A percentile compares a stretch with the other conserved stretches of the same genome.
Conservation (phyloP, 2,329 filamentous ascomycete genomes). For the Nectriaceae sp. region DNA sequence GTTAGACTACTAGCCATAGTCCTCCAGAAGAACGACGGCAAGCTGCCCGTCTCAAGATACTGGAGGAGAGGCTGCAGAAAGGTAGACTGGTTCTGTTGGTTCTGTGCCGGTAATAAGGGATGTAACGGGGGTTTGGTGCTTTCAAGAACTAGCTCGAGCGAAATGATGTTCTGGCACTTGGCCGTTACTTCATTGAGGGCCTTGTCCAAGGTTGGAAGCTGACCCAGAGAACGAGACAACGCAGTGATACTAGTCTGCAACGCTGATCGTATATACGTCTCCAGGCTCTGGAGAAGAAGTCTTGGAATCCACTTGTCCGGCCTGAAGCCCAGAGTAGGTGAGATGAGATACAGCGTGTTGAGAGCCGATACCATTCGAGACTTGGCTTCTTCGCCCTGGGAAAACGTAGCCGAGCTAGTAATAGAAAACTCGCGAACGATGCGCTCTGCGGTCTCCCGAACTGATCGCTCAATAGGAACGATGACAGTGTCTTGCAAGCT, state of each 20-base stretch:
- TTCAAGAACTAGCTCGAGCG: conserved; percentile 76
- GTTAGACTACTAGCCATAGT: conserved; percentile 79
- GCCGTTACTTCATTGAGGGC: conserved; percentile 80
- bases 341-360: conserved; percentile 78
- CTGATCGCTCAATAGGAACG: conserved; percentile 69
- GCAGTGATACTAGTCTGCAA: conserved; percentile 77
- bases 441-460: conserved; percentile 75
- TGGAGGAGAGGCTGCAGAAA: conserved; percentile 74
- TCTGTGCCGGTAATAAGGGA: conserved; percentile 55
- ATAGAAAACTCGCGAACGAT: conserved; percentile 83
- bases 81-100: conserved; percentile 41
- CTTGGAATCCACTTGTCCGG: conserved; percentile 64
- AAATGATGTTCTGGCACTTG: conserved; percentile 89
- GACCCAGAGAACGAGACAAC: conserved; percentile 73
- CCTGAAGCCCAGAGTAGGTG: conserved; percentile 59
- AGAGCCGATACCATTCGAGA: conserved; percentile 73
- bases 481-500: conserved; percentile 71
- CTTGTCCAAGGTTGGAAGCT: conserved; percentile 79
- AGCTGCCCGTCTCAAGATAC: conserved; percentile 81
- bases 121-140: conserved; percentile 68
- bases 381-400: conserved; percentile 73
- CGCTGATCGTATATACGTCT: conserved; percentile 79
- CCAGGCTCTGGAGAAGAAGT: conserved; percentile 73
- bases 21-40: conserved; percentile 93
- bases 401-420: conserved; percentile 55